Evolutionary conservation across 2,329 filamentous ascomycete species (phyloP).

Genomic region (Lecanicillium sp.): DNA sequence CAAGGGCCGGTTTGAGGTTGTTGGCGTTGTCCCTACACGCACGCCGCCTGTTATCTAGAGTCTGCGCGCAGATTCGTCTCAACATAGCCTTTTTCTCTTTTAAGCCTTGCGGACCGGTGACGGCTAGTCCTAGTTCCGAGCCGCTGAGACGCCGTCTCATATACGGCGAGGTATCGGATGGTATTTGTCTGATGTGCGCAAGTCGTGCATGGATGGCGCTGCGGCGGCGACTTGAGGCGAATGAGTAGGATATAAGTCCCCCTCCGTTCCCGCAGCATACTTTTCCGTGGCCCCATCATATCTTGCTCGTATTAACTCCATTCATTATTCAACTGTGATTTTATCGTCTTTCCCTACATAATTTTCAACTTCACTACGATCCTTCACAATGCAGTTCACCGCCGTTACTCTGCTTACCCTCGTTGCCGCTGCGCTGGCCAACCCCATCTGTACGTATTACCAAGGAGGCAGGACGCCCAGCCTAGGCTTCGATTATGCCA

Average conservation of each 20-base stretch:
- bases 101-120: too few species aligned
- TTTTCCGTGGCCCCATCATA: background rate
- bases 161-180: background rate
- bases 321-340: conserved; percentile 16
- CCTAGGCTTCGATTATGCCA: conserved; percentile 7
- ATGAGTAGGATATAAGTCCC: too few species aligned
- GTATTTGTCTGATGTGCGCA: background rate
- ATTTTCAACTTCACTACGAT: conserved; percentile 14
- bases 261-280: too few species aligned
- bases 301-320: conserved; percentile 38
- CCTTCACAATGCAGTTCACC: conserved; percentile 49
- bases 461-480: conserved; percentile 10
- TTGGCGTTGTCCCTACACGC: too few species aligned
- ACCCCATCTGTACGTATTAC: conserved; percentile 23
- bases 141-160: conserved; percentile 1
- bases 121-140: conserved; percentile 4
- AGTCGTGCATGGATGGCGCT: background rate
- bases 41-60: too few species aligned
- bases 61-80: background rate
- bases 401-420: conserved; percentile 41
- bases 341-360: too few species aligned
- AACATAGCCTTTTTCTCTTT: background rate
- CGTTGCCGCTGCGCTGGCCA: conserved; percentile 40
- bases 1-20: conserved; percentile 3
- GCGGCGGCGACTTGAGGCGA: too few species aligned